Evolutionary conservation across 495 filamentous ascomycete genomes (phyloP).

Genomic region (Talaromyces trachyspermus): DNA sequence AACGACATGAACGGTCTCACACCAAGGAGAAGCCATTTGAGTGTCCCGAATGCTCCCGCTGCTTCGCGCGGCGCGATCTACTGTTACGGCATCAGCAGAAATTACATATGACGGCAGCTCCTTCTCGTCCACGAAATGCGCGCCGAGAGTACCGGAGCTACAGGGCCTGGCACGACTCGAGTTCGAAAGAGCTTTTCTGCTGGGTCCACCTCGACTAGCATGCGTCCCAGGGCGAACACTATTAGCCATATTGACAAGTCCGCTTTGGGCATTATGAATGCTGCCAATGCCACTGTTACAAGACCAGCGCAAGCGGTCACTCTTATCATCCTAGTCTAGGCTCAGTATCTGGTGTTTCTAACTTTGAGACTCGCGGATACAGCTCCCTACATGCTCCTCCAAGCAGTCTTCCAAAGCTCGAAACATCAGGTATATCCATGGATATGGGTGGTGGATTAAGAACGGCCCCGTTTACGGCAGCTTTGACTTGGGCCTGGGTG

Average conservation of each 20-base stretch:
- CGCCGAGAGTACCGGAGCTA: conserved; percentile 75
- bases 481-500: conserved; percentile 66
- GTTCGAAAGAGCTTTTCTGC: conserved; percentile 91
- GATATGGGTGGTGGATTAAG: conserved; percentile 59
- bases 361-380: conserved; percentile 64
- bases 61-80: conserved; percentile 90
- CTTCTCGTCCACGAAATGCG: conserved; percentile 76
- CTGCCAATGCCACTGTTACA: conserved; percentile 48
- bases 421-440: conserved; percentile 63
- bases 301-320: conserved; percentile 37
- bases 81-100: conserved; percentile 97
- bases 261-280: conserved; percentile 64
- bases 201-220: conserved; percentile 49
- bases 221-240: conserved; percentile 91
- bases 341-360: conserved; percentile 56
- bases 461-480: conserved; percentile 71
- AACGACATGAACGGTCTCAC: conserved; percentile 96
- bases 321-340: conserved; percentile 60
- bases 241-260: conserved; percentile 88
- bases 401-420: conserved; percentile 71
- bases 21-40: conserved; percentile 99
- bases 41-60: conserved; percentile 89
- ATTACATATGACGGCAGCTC: conserved; percentile 90
- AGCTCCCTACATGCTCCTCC: conserved; percentile 48
- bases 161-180: conserved; percentile 57